A percentile compares a stretch with the other conserved stretches of the same genome.
These are phyloP conservation scores for Blastomyces emzantsi DNA, from an alignment of 2,329 filamentous ascomycete species.

Conservation along the genomic window DNA sequence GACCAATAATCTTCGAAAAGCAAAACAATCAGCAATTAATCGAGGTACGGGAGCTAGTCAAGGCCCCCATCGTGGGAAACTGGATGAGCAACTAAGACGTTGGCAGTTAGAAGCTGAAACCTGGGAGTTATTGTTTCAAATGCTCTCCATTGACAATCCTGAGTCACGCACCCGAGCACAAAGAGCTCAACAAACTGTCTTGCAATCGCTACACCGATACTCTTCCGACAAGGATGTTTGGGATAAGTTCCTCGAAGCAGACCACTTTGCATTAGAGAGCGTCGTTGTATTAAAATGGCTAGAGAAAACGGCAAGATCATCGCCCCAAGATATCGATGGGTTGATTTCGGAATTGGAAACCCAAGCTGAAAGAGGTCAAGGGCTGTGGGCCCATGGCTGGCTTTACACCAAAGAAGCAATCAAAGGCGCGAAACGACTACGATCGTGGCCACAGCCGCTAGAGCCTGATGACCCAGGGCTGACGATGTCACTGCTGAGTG, in stretches of 20 bases:
- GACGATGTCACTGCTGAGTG: slow-evolving; percentile 48
- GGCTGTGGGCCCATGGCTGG: slow-evolving; percentile 81
- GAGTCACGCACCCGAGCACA: slow-evolving; percentile 33
- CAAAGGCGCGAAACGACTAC: slow-evolving; percentile 77
- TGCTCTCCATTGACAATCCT: slow-evolving; percentile 62
- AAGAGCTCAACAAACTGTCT: slow-evolving; percentile 32
- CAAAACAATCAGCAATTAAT: slow-evolving; percentile 18
- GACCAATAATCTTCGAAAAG: slow-evolving; percentile 33
- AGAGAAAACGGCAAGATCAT: slow-evolving; percentile 61
- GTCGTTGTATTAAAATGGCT: slow-evolving; percentile 78
- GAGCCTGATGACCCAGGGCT: slow-evolving; percentile 54
- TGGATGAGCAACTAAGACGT: slow-evolving; percentile 44
- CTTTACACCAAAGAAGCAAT: slow-evolving; percentile 83
- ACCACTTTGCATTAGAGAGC: slow-evolving; percentile 67
- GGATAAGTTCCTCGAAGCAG: slow-evolving; percentile 63
- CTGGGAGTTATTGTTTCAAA: slow-evolving; percentile 73
- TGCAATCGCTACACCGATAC: slow-evolving; percentile 45
- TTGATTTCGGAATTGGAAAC: slow-evolving; percentile 67
- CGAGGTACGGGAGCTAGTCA: background rate
- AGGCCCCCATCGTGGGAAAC: slow-evolving; percentile 6
- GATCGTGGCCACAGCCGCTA: slow-evolving; percentile 56
- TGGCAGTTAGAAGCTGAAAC: slow-evolving; percentile 81
- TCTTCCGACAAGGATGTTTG: slow-evolving; percentile 55
- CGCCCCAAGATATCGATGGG: slow-evolving; percentile 62
- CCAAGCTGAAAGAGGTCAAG: slow-evolving; percentile 62